Base-by-base conservation (phyloP, 2,329 filamentous ascomycete species). In the Ceratocystis papillata region DNA sequence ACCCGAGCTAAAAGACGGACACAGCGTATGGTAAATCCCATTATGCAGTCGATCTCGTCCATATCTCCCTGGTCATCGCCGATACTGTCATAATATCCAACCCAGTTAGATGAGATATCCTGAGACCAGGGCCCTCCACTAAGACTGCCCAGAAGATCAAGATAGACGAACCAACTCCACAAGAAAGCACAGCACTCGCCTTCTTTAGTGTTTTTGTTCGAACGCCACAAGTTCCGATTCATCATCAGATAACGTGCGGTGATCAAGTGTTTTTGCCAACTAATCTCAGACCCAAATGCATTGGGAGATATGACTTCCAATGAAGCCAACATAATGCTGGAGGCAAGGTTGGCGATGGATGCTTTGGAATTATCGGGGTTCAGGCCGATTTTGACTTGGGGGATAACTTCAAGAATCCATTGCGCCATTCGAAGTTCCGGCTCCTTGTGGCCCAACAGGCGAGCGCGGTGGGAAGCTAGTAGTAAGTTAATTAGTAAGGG, bases 311-410 rank as follows among this genome's bases (percentile, higher is more conserved):
- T 86, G 66, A 94, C 93, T 72, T 94, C 89, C 22, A 94, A 78
- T 1, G 89, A 92, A 0, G 89, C 84, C 59, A 95, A 81, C 87
- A 94, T 91, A 69, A 95, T 91, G 6, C 89, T 87, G 0, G 89
- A 90, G 0, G 89, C 89, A 2, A 95, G 79, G 65, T 87, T 89
- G 17, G 84, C 66, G 33, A 67, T 65, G 5, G 66, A 67, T 15
- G 63, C 63, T 28, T 50, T 57, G 5, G 57, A 61, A 25, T 64
- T 55, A 6, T 53, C 55, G 25, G 46, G 20, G 8, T 28, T 37
- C 30, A 67, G 41, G 20, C 25, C 30, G 3, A 37, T 30, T 10
- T 46, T 67, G 4, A 67, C 48, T 15, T 83, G 0, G 88, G 88
- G 69, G 89, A 87, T n/a, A 5, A 89, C 88, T 70, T 90, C 84